A percentile compares a stretch with the other conserved stretches of the same genome.
These are phyloP conservation scores for Fomitopsis palustris DNA, from an alignment of 1,284 basidiomycete genomes.

Conservation along the genomic window DNA sequence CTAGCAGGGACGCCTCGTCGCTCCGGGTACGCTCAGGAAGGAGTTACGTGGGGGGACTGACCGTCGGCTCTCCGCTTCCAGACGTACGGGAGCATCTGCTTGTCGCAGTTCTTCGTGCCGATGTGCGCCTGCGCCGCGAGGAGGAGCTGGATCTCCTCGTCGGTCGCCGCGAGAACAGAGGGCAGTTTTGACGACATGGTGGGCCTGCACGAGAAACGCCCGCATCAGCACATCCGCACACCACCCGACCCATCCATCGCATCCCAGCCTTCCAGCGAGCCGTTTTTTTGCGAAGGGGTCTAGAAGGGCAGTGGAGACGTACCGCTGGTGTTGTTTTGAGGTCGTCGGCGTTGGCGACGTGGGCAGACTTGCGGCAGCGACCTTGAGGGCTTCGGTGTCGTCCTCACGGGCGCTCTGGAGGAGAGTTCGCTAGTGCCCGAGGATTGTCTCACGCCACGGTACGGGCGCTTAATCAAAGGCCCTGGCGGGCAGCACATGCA, in stretches of 20 bases:
- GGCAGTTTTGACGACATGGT: constrained; percentile 86
- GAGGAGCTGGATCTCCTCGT: constrained; percentile 96
- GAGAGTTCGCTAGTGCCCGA: constrained; percentile 14
- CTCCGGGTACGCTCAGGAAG: neutral
- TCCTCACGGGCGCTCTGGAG: constrained; percentile 16
- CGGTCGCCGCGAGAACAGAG: constrained; percentile 88
- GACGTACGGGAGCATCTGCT: constrained; percentile 98
- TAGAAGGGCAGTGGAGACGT: constrained; percentile 19
- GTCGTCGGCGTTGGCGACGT: constrained; percentile 32
- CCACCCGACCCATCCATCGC: constrained; percentile 27
- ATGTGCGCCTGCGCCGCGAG: constrained; percentile 96
- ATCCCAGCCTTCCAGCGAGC: constrained; percentile 18
- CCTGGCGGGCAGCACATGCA: neutral
- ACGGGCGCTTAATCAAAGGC: neutral
- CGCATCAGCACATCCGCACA: constrained; percentile 31
- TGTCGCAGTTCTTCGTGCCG: constrained; percentile 98
- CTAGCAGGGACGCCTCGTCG: constrained; percentile 36
- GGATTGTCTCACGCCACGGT: constrained; percentile 11
- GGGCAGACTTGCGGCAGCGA: constrained; percentile 28
- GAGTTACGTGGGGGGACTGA: constrained; percentile 36
- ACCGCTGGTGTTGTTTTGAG: constrained; percentile 33
- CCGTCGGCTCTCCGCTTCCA: constrained; percentile 96
- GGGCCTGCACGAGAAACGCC: constrained; percentile 26
- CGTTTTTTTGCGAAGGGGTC: constrained; percentile 24
- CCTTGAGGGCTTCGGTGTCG: constrained; percentile 20